These are phyloP conservation scores for Eimeria praecox DNA, from an alignment of 169 alveolate genomes.

Conservation along the genomic window DNA sequence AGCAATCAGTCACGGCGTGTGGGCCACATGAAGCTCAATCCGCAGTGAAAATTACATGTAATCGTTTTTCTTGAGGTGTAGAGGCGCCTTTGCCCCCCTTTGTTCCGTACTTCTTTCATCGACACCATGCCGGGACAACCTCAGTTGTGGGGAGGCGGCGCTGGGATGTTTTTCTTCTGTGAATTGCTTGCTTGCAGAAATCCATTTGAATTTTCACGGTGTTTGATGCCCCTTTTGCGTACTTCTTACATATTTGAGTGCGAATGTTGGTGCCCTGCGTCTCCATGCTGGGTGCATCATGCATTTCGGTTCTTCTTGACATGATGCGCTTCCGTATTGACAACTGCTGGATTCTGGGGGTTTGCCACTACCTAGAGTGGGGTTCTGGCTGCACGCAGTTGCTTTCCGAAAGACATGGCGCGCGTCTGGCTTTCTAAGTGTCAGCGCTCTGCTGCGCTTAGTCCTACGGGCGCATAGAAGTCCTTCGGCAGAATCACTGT, in stretches of 20 bases:
- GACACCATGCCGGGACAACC: not conserved
- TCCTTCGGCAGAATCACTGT: constrained; percentile 31
- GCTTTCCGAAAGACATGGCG: not conserved
- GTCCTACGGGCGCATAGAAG: constrained; percentile 38
- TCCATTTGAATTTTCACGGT: too few species aligned
- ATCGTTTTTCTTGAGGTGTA: not conserved
- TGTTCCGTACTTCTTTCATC: not conserved
- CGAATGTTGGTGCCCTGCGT: not conserved
- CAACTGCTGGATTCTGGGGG: too few species aligned
- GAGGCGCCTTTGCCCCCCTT: not conserved
- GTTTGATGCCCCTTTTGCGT: too few species aligned
- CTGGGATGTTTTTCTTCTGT: not conserved
- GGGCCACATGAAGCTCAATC: not conserved
- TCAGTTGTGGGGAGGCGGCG: not conserved
- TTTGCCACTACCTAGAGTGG: too few species aligned
- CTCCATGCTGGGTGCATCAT: too few species aligned
- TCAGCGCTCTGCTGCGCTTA: not conserved
- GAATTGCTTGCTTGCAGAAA: not conserved
- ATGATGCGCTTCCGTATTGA: too few species aligned
- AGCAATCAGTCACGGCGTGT: not conserved
- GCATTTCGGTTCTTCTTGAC: too few species aligned
- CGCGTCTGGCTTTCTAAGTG: constrained; percentile 56
- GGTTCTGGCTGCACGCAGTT: not conserved
- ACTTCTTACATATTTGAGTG: not conserved
- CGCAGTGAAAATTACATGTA: not conserved